Evolutionary conservation across 495 filamentous ascomycete species (phyloP), one percentile per base, ranked within the genome.

Genomic region (Pseudoneurospora amorphoporcata): DNA sequence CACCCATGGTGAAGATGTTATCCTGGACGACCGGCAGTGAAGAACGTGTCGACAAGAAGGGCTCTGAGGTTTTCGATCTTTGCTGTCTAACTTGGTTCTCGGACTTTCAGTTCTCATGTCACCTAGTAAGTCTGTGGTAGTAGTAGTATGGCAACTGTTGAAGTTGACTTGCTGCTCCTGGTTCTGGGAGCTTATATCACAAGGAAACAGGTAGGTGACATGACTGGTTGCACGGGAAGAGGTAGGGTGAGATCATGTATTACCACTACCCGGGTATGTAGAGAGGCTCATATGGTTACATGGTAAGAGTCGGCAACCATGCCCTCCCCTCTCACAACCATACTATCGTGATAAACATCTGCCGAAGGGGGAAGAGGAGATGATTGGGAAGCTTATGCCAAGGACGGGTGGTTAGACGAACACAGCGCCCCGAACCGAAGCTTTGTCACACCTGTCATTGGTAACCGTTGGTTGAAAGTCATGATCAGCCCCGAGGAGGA

Each of bases 141-240:
- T 35, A 65, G 53, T 40, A 9, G 39, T 40, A 40, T 37, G n/a
- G n/a, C 78, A 77, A 76, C 76, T 78, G 78, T 78, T 79, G 78
- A 78, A 79, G 78, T 77, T 79, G 76, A 65, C 29, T 40, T 17
- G 14, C 53, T 35, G 12, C 29, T 35, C 14, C 73, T 70, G 40
- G 68, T 16, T 68, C 32, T n/a, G 38, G 19, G 71, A 68, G 68
- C 37, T 72, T 75, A 73, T 73, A 74, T 65, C 53, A 65, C 53
- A 65, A 41, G 71, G 14, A 8, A 42, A 41, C 38, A 69, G 53
- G 53, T 65, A 65, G 29, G 7, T 37, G 16, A 43, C 35, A 68
- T 73, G 73, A 42, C 29, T 37, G 29, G 29, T 65, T 3, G 53
- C 29, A 65, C 53, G 7, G 2, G 0, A 5, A 35, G 53, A 8